Evolutionary conservation across 805 yeast genomes (phyloP), one percentile per base, ranked within the genome.

Genomic region (Kregervanrija fluxuum): DNA sequence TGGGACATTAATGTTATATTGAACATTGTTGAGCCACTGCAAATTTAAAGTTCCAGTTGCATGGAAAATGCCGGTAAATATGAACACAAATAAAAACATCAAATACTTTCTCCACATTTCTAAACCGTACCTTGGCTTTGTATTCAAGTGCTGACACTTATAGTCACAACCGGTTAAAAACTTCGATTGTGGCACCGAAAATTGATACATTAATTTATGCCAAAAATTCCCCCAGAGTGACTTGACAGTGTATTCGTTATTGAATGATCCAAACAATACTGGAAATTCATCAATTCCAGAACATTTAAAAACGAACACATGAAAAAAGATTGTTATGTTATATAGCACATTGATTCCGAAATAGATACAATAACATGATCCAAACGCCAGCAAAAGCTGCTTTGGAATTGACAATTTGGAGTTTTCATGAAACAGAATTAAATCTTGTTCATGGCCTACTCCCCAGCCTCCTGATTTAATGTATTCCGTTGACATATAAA

Each of bases 161-260:
- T 39, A 36, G 34, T 44, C 42, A 32, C 34, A 35, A 17, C 38
- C 36, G 5, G 34, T 33, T n/a, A 12, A 35, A 40, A 11, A 14
- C 1, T 17, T 35, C 5, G 45, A 42, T 10, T 46, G 30, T 3
- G 53, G 53, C n/a, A 44, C 53, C 2, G 51, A 40, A 45, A 43
- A 40, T 10, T 30, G 41, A 30, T 48, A 47, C 51, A 50, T 44
- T 11, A 48, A 33, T 39, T 47, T 40, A 37, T 52, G 55, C 55
- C 54, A 52, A 4, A 50, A 8, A 28, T 44, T 44, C 10, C 43
- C 38, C 54, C 55, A 52, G 4, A 50, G 15, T 3, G 53, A 47
- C 33, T 32, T 40, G n/a, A 50, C 45, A 2, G 54, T 52, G 13
- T 37, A 45, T 1, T 22, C 33, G 11, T 38, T 48, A 5, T 47